Evolutionary conservation across 164 flowering plant species (phyloP), one percentile per base, ranked within the genome.

Genomic region (Akebia trifoliata): DNA sequence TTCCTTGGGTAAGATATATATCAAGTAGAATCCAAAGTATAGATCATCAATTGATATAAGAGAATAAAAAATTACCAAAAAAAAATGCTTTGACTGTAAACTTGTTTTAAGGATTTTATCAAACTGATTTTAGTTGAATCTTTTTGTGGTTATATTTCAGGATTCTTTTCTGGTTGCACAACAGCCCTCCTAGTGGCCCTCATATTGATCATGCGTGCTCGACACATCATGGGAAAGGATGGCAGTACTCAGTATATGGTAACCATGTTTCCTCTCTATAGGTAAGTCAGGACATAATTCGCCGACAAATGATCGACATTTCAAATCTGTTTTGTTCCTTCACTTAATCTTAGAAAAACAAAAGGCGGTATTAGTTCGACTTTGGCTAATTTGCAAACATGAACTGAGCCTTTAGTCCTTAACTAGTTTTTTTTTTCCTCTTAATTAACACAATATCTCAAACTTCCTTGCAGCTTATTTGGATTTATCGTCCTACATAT

Each of bases 191-290:
- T 73, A 2, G 9, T 73, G 28, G 80, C 86, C 8, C 75, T 81
- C 18, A 25, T 65, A 48, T 15, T 73, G 21, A 66, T 77, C 7
- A 57, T 76, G 35, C 84, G 64, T 21, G 71, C 77, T 14, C 72
- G 77, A 8, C 21, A 69, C 3, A 57, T 82, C 51, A 30, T 69
- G 14, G 54, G 60, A 3, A 38, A 62, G 8, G 32, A 12, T 4
- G 84, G 79, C 8, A 56, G 66, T 30, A 38, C 40, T 1, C 31
- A 40, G 17, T 82, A 82, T 64, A 85, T 85, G 92, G 67, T 73
- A 11, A 81, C 63, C 56, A 69, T 82, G 78, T 82, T 85, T 72
- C 92, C 87, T 0, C 84, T 81, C 17, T 85, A 82, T 67, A 82
- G 83, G 87, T 76, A 71, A 60, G 40, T 22, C 25, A 30, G 25